These are phyloP conservation scores for Lipomyces starkeyi DNA, from an alignment of 805 yeast genomes.

Conservation along the genomic window DNA sequence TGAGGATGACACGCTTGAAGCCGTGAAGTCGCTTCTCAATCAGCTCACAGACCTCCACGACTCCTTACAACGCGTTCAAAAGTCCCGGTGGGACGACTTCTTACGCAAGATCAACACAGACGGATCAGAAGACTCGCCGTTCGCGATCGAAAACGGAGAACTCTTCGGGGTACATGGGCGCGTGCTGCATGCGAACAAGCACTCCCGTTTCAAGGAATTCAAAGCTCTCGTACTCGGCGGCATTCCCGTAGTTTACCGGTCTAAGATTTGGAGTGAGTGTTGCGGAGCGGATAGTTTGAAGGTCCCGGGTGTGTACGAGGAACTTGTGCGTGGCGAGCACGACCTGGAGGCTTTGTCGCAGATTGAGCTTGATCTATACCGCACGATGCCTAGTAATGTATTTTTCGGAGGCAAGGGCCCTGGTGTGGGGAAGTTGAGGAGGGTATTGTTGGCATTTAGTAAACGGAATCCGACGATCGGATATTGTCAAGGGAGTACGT, in stretches of 20 bases:
- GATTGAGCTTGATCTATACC: constrained; percentile 58
- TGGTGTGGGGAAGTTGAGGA: constrained; percentile 55
- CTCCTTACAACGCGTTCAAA: constrained; percentile 49
- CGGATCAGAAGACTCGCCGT: constrained; percentile 40
- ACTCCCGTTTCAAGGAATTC: constrained; percentile 44
- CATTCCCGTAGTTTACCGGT: constrained; percentile 56
- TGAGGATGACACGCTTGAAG: constrained; percentile 18
- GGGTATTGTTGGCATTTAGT: constrained; percentile 58
- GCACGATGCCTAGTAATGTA: constrained; percentile 62
- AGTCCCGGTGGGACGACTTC: constrained; percentile 56
- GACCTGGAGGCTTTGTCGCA: constrained; percentile 52
- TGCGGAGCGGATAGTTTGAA: constrained; percentile 55
- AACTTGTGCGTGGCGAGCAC: constrained; percentile 37
- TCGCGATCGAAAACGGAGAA: constrained; percentile 44
- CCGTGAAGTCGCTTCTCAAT: constrained; percentile 46
- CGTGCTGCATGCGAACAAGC: constrained; percentile 42
- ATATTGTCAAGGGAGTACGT: constrained; percentile 58
- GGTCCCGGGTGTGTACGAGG: constrained; percentile 57
- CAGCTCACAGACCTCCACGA: constrained; percentile 55
- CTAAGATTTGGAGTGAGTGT: constrained; percentile 60
- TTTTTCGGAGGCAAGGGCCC: constrained; percentile 62
- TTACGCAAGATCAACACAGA: constrained; percentile 47
- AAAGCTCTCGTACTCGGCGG: constrained; percentile 53
- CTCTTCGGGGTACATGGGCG: constrained; percentile 53
- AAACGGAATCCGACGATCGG: constrained; percentile 57